Percentiles rank a stretch among this genome's conserved stretches.
phyloP scores from a whole-genome alignment of 345 rosid genomes.

The Isatis tinctoria region DNA sequence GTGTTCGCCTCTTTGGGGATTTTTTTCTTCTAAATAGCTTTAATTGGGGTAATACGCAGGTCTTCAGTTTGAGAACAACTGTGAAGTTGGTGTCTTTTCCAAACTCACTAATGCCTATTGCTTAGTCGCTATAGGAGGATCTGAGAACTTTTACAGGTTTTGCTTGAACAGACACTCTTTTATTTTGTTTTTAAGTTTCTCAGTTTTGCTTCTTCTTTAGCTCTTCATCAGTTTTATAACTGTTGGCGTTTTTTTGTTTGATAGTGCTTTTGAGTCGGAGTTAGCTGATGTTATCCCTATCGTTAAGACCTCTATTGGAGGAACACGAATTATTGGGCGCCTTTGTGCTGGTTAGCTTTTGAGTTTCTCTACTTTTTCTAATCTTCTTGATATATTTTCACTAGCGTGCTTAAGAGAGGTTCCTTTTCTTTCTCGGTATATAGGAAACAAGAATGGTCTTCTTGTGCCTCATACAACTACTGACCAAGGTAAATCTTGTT shows the following conservation, averaged over 20 bases:
- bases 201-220: background rate
- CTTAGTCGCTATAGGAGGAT: constrained; percentile 79
- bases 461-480: constrained; percentile 92
- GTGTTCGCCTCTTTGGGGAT: background rate
- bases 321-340: constrained; percentile 80
- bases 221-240: background rate
- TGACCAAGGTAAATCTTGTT: constrained; percentile 65
- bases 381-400: background rate
- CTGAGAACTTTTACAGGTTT: constrained; percentile 58
- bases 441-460: constrained; percentile 95
- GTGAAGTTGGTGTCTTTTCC: constrained; percentile 87
- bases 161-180: background rate
- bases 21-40: background rate
- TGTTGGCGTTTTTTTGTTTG: background rate
- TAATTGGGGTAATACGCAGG: constrained; percentile 33
- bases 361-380: background rate
- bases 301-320: constrained; percentile 82
- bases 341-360: constrained; percentile 75
- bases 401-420: background rate
- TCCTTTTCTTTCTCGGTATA: background rate
- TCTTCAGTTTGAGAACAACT: constrained; percentile 80
- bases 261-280: constrained; percentile 80
- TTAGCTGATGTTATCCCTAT: constrained; percentile 81
- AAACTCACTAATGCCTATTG: constrained; percentile 89
- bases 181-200: background rate